Evolutionary conservation across 2,329 filamentous ascomycete species (phyloP), one percentile per base, ranked within the genome.

Genomic region (Ophiostoma himal-ulmi): DNA sequence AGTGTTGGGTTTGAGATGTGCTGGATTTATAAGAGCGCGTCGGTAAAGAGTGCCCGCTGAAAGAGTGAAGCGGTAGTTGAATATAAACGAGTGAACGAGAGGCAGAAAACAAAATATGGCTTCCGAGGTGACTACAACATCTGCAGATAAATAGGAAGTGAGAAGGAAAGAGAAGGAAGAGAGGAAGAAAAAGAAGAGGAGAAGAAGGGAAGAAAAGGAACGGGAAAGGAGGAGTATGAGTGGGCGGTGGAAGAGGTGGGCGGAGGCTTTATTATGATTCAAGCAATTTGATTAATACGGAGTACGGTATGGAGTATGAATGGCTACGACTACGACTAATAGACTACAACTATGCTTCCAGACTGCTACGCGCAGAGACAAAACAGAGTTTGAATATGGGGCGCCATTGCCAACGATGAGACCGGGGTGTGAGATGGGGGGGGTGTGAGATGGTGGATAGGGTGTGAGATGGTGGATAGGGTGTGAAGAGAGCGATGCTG

Each of bases 41-140:
- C 57, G 30, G 34, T n/a, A 73, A 76, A 74, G 70, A 70, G 83
- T 88, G 89, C 87, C 91, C 91, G 91, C 91, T 93, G 83, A 94
- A 93, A 80, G 91, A 92, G 88, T 92, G 90, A 92, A 92, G 89
- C 89, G 89, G 89, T 89, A 77, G 68, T 57, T 81, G 83, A n/a
- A 67, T 76, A 76, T 79, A 83, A 82, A 79, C 79, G 82, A 81
- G 82, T 78, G 81, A 82, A 79, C 79, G 82, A 81, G 82, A 78
- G 81, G 82, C 80, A 57, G 82, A 84, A 83, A 84, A 82, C 80
- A 77, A 80, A 77, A 76, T 75, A 30, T 78, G 77, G 78, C 80
- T 80, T 80, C 81, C 81, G 60, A 39, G 70, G 83, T 81, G 82
- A 82, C 79, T 81, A 82, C 81, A 83, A 83, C 81, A 83, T 84